phyloP scores from a whole-genome alignment of 495 filamentous ascomycete species.

The Penicillium egyptiacum region DNA sequence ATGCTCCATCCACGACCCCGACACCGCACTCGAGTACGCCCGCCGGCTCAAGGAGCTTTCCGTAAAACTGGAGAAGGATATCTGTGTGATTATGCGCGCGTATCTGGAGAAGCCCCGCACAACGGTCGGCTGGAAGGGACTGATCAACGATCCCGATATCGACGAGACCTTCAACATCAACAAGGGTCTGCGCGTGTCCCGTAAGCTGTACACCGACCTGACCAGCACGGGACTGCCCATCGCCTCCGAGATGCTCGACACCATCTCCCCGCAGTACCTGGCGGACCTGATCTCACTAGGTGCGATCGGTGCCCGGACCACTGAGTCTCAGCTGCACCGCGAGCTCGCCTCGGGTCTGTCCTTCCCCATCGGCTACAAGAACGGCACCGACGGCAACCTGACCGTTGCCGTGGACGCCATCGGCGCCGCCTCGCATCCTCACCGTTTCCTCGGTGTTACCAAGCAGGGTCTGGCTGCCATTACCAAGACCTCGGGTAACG shows the following conservation, averaged over 20 bases:
- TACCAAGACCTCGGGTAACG: conserved; percentile 86
- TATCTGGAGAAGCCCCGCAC: conserved; percentile 99
- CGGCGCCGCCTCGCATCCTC: conserved; percentile 82
- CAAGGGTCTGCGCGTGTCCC: conserved; percentile 87
- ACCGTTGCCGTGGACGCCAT: conserved; percentile 96
- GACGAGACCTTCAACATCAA: conserved; percentile 98
- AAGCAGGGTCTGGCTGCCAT: conserved; percentile 97
- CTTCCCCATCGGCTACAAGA: conserved; percentile 99
- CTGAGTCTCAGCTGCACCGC: conserved; percentile 92
- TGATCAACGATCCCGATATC: conserved; percentile 99
- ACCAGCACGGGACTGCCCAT: conserved; percentile 87
- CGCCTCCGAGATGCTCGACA: conserved; percentile 96
- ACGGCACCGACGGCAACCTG: conserved; percentile 94
- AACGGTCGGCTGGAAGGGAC: conserved; percentile 98
- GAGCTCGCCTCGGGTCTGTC: conserved; percentile 95
- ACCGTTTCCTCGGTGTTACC: conserved; percentile 99
- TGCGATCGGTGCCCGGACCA: conserved; percentile 95
- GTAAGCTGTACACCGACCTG: conserved; percentile 88
- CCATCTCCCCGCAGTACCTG: conserved; percentile 94
- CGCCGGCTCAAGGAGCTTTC: conserved; percentile 70
- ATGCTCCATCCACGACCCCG: conserved; percentile 96
- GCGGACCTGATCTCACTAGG: conserved; percentile 94
- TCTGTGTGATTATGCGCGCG: conserved; percentile 94
- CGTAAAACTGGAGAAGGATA: conserved; percentile 73
- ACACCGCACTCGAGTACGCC: conserved; percentile 83